Conservation (phyloP, 371 early-diverging fungal species). For the Quaeritorhiza haematococci region DNA sequence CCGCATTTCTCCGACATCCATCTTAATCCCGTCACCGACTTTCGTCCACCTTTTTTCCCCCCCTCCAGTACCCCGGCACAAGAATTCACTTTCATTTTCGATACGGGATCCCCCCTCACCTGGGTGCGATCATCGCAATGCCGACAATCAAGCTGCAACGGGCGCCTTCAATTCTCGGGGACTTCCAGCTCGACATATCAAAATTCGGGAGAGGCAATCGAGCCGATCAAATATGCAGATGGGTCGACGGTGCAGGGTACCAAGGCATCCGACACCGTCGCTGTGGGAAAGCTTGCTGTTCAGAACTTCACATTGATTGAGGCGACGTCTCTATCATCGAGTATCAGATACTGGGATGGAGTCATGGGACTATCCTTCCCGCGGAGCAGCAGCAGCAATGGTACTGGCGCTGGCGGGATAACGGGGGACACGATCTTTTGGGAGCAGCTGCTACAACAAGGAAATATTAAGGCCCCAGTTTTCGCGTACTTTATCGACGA, state of each 20-base stretch:
- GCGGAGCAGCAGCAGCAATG: not conserved
- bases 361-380: constrained; percentile 19
- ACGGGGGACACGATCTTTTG: not conserved
- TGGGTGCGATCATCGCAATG: constrained; percentile 8
- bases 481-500: constrained; percentile 19
- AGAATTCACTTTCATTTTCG: constrained; percentile 9
- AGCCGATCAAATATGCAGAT: constrained; percentile 16
- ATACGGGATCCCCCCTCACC: constrained; percentile 14
- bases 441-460: constrained; percentile 1
- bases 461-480: constrained; percentile 4
- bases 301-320: constrained; percentile 9
- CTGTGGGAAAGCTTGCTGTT: constrained; percentile 10
- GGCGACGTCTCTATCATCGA: constrained; percentile 5
- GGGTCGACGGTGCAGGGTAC: constrained; percentile 12
- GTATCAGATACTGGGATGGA: constrained; percentile 8
- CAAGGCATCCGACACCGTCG: constrained; percentile 7
- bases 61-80: constrained; percentile 11
- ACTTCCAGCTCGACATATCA: constrained; percentile 2
- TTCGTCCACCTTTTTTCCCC: too few relatives aligned
- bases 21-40: too few relatives aligned
- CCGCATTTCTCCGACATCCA: too few relatives aligned
- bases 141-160: constrained; percentile 3
- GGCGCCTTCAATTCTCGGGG: constrained; percentile 2
- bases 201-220: not conserved
- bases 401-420: too few relatives aligned